phyloP scores from a whole-genome alignment of 768 basidiomycete genomes.

The Hericium coralloides region DNA sequence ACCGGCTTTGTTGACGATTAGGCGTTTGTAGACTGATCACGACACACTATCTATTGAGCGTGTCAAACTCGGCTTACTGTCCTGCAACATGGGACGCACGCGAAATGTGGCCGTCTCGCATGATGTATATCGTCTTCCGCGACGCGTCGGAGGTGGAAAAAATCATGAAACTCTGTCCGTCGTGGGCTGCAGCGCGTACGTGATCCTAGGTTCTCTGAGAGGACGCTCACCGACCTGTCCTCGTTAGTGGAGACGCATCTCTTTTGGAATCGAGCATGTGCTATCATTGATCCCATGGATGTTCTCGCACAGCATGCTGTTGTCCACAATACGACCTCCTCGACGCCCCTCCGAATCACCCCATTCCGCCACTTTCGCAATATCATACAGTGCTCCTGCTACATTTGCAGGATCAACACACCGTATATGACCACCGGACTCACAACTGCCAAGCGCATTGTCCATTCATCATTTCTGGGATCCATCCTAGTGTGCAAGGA shows the following conservation, averaged over 20 bases:
- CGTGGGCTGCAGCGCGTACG: conserved; percentile 12
- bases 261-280: conserved; percentile 61
- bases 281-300: conserved; percentile 56
- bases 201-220: conserved; percentile 5
- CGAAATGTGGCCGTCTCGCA: conserved; percentile 51
- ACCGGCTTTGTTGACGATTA: not conserved
- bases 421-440: conserved; percentile 46
- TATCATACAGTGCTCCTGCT: conserved; percentile 45
- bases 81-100: conserved; percentile 41
- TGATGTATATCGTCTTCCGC: conserved; percentile 54
- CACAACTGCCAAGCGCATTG: conserved; percentile 36
- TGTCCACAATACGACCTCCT: conserved; percentile 23
- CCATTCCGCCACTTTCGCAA: conserved; percentile 57
- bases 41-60: conserved; percentile 48
- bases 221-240: conserved; percentile 13
- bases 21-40: conserved; percentile 38
- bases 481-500: conserved; percentile 49
- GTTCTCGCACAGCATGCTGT: conserved; percentile 39
- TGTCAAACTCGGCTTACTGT: conserved; percentile 32
- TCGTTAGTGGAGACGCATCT: conserved; percentile 54
- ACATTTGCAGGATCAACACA: conserved; percentile 61
- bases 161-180: conserved; percentile 12
- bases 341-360: conserved; percentile 20
- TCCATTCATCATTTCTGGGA: conserved; percentile 34
- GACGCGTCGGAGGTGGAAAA: conserved; percentile 16